phyloP scores from a whole-genome alignment of 2,329 filamentous ascomycete species.

The Aureobasidium sp. region DNA sequence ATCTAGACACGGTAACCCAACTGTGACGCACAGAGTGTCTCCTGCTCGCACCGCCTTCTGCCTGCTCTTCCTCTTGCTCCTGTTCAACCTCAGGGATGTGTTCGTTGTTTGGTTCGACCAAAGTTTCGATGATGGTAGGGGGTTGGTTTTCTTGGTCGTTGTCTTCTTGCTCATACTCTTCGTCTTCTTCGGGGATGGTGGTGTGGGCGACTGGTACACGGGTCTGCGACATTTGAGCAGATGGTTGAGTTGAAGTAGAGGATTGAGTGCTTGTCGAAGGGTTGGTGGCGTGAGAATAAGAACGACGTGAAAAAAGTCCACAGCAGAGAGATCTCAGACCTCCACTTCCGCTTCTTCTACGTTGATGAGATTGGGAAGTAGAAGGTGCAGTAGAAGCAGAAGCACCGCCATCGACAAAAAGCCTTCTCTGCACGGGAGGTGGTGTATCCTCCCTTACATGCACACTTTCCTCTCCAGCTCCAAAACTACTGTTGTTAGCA shows the following conservation, averaged over 20 bases:
- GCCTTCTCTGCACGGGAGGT: background rate
- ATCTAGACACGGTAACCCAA: conserved; percentile 6
- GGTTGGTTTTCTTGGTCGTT: background rate
- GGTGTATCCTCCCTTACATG: background rate
- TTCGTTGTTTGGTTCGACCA: background rate
- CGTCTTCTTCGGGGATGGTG: background rate
- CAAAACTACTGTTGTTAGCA: too few species aligned
- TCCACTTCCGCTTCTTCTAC: background rate
- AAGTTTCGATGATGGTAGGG: background rate
- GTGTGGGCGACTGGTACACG: background rate
- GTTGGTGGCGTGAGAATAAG: background rate
- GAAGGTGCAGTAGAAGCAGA: background rate
- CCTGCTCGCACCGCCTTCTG: background rate
- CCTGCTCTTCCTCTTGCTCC: background rate
- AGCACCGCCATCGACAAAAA: background rate
- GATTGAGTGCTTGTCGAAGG: too few species aligned
- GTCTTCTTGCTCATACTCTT: background rate
- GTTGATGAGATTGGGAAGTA: background rate
- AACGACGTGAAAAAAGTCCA: background rate
- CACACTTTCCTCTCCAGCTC: background rate
- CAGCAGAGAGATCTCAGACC: background rate
- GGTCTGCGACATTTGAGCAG: background rate
- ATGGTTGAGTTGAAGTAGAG: background rate
- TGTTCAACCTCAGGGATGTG: background rate
- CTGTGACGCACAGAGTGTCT: background rate